Percentiles rank a stretch among this genome's conserved stretches.
phyloP scores from a whole-genome alignment of 768 basidiomycete genomes.

The Mycena chlorophos region DNA sequence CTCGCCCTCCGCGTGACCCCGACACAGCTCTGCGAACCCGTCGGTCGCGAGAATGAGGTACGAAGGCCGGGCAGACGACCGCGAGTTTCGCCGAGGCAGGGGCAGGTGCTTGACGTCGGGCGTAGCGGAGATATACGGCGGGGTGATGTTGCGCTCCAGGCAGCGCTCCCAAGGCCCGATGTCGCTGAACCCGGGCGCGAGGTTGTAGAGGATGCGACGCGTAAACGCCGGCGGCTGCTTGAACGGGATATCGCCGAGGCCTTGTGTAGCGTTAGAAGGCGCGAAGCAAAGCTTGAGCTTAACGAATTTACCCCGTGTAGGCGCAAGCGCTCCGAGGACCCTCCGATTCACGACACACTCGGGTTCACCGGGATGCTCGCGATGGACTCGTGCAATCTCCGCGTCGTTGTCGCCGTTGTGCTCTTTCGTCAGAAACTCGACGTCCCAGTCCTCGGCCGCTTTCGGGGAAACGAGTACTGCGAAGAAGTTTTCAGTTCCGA shows the following conservation, averaged over 20 bases:
- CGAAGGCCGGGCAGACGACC: slow-evolving; percentile 33
- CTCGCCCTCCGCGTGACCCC: slow-evolving; percentile 46
- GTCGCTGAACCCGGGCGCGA: slow-evolving; percentile 61
- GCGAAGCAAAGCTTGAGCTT: slow-evolving; percentile 4
- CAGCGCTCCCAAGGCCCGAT: slow-evolving; percentile 68
- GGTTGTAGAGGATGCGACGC: slow-evolving; percentile 63
- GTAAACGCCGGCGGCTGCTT: slow-evolving; percentile 74
- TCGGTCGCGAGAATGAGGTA: slow-evolving; percentile 68
- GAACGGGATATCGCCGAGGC: slow-evolving; percentile 70
- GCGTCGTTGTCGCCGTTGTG: slow-evolving; percentile 71
- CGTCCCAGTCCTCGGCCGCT: slow-evolving; percentile 52
- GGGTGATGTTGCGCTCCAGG: slow-evolving; percentile 58
- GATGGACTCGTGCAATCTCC: slow-evolving; percentile 63
- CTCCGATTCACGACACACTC: slow-evolving; percentile 66
- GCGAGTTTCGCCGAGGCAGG: slow-evolving; percentile 33
- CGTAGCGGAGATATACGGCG: slow-evolving; percentile 64
- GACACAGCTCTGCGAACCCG: slow-evolving; percentile 64
- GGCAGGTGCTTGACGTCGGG: slow-evolving; percentile 64
- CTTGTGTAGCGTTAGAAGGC: slow-evolving; percentile 31
- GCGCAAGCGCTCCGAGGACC: slow-evolving; percentile 76
- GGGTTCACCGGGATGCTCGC: slow-evolving; percentile 68
- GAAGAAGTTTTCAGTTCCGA: slow-evolving; percentile 12
- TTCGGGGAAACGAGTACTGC: slow-evolving; percentile 54
- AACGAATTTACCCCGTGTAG: slow-evolving; percentile 66
- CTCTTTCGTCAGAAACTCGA: slow-evolving; percentile 58